phyloP scores from a whole-genome alignment of 1,284 basidiomycete species.

The Singerocomus inundabilis region DNA sequence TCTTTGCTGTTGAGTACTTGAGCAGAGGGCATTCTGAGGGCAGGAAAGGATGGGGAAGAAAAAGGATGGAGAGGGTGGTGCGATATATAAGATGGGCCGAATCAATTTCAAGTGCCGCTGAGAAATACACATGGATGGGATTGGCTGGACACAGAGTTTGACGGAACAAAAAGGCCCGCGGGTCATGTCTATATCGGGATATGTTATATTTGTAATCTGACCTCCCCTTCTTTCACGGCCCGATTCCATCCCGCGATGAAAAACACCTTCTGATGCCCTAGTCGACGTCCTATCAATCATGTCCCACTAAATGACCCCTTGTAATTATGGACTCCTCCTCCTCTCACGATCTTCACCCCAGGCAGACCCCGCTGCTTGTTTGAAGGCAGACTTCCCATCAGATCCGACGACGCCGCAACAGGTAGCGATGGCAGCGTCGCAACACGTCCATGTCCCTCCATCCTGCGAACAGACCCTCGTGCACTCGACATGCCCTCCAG shows the following conservation, averaged over 20 bases:
- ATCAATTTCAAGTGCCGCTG: constrained; percentile 33
- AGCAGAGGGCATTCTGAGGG: constrained; percentile 57
- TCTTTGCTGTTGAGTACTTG: constrained; percentile 57
- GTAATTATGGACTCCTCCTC: too few relatives aligned
- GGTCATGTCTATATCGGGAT: too few relatives aligned
- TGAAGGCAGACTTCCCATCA: constrained; percentile 9
- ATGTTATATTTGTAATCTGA: too few relatives aligned
- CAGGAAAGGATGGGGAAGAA: constrained; percentile 5
- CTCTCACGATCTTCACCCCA: constrained; percentile 35
- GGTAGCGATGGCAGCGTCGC: neutral
- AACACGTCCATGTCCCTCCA: neutral
- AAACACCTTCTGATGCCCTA: too few relatives aligned
- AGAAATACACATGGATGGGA: constrained; percentile 16
- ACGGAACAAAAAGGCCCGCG: too few relatives aligned
- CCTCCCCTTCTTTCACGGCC: neutral
- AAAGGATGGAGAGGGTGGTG: neutral
- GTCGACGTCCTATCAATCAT: constrained; percentile 12
- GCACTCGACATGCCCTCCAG: neutral
- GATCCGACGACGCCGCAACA: constrained; percentile 17
- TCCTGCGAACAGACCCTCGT: neutral
- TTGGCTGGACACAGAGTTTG: too few relatives aligned
- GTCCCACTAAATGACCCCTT: constrained; percentile 9
- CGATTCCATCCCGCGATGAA: constrained; percentile 23
- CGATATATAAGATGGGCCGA: constrained; percentile 8
- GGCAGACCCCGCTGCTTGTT: constrained; percentile 32